Base-by-base conservation (phyloP, 2,329 filamentous ascomycete species). In the Amylocarpus encephaloides region DNA sequence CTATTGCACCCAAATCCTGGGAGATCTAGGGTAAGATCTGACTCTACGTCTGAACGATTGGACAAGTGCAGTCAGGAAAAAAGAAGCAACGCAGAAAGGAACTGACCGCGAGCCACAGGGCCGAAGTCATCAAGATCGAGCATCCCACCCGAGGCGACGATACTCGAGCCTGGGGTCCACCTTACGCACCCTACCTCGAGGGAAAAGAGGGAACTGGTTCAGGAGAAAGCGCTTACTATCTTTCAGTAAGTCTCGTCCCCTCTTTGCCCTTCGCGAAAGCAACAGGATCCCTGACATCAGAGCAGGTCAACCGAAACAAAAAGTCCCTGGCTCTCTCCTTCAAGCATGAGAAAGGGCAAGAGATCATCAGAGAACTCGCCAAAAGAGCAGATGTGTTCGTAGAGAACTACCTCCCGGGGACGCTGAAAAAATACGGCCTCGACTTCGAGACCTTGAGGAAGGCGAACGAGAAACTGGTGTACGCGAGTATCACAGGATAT, bases 61-160 rank as follows among this genome's bases (percentile, higher is more conserved):
- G 35, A 42, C 18, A 49, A 52, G 39, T 51, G 22, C 4, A 26
- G 22, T 26, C 7, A 26, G 4, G 7, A 4, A 26, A 26, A 26
- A 7, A 4, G 7, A 4, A 4, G 22, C 4, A 4, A 26, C 7
- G 7, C 22, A 26, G 7, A 26, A 4, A 26, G 22, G 22, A 26
- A 7, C 22, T 26, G 7, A 26, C 58, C 43, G 57, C 41, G 36
- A 57, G 38, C 35, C 22, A 51, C 60, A 94, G 90, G 57, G 93
- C 93, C 58, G 92, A 98, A 67, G 83, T 98, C 30, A 95, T 98
- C 71, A 98, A 98, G 70, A 80, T 98, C 55, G 93, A 98, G 70
- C 93, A 98, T 68, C 93, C 93, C 3, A 82, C 82, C 4, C 79
- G 88, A 50, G 93, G 88, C 34, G 93, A 98, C 66, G 93, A 98